phyloP scores from a whole-genome alignment of 2,329 filamentous ascomycete species.

The Fusarium mundagurra region DNA sequence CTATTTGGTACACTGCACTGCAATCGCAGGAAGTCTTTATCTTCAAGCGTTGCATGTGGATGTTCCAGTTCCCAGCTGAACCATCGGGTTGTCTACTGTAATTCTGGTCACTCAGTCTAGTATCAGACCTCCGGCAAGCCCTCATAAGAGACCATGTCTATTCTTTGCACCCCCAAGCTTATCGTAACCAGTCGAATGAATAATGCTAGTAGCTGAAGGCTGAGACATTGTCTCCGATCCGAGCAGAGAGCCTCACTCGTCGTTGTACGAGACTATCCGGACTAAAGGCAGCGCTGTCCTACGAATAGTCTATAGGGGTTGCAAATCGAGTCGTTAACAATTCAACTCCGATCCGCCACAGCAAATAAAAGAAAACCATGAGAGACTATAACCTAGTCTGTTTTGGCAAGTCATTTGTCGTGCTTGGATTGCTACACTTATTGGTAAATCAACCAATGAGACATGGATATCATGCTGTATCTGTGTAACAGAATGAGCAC shows the following conservation, averaged over 20 bases:
- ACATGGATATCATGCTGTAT: background rate
- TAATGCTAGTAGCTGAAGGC: background rate
- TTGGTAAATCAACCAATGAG: background rate
- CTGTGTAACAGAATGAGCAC: background rate
- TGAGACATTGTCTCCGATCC: background rate
- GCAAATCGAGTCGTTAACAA: background rate
- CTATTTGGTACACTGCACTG: background rate
- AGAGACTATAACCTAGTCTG: background rate
- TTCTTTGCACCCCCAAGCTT: background rate
- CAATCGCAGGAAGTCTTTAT: background rate
- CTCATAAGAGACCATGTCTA: background rate
- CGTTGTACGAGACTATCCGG: background rate
- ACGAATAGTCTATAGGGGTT: background rate
- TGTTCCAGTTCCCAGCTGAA: background rate
- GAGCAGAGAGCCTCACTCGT: background rate
- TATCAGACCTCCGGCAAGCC: background rate
- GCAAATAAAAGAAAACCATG: background rate
- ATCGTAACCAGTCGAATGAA: background rate
- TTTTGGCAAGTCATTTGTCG: background rate
- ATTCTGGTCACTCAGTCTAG: background rate
- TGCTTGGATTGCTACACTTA: background rate
- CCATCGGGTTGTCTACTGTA: background rate
- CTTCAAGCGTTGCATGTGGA: background rate
- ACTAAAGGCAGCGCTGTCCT: background rate
- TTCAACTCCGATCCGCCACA: background rate